Conservation (phyloP, 164 flowering plant species). For the Taxillus chinensis region DNA sequence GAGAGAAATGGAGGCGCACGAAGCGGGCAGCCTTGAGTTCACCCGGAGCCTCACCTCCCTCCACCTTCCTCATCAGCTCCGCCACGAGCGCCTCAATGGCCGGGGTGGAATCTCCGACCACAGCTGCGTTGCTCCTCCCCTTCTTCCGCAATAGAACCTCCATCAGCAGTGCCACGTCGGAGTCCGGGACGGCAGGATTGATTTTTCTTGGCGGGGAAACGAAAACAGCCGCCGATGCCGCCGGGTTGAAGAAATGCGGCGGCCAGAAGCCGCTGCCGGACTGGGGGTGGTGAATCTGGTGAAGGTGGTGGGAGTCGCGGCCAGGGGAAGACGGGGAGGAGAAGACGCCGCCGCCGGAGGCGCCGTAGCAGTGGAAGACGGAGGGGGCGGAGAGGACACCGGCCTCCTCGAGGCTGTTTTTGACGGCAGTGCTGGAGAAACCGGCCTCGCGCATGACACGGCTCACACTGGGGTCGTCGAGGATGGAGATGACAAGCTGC, state of each 20-base stretch:
- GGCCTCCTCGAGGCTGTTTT: conserved; percentile 59
- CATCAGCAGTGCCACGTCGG: conserved; percentile 49
- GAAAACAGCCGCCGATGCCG: conserved; percentile 44
- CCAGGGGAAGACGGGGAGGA: conserved; percentile 41
- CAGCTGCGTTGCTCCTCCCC: conserved; percentile 47
- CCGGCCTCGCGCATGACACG: conserved; percentile 98
- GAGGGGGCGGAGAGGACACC: conserved; percentile 43
- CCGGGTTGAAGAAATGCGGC: conserved; percentile 31
- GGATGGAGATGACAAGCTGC: conserved; percentile 77
- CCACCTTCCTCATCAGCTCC: conserved; percentile 51
- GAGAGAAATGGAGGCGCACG: conserved; percentile 43
- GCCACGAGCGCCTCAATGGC: conserved; percentile 40
- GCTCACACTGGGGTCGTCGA: conserved; percentile 94
- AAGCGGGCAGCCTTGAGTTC: conserved; percentile 47
- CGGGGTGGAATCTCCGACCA: conserved; percentile 51
- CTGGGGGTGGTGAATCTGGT: conserved; percentile 12
- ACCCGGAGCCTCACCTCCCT: conserved; percentile 61
- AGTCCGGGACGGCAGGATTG: conserved; percentile 9
- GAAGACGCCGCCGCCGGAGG: conserved; percentile 27
- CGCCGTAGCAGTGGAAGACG: conserved; percentile 34
- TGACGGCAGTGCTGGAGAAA: conserved; percentile 68
- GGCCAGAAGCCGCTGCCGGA: conserved; percentile 38
- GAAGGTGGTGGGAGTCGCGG: conserved; percentile 13
- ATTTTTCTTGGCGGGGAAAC: conserved; percentile 36
- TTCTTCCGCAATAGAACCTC: conserved; percentile 52